Evolutionary conservation across 1,284 basidiomycete genomes (phyloP).

Genomic region (Fomitiporia mediterranea): DNA sequence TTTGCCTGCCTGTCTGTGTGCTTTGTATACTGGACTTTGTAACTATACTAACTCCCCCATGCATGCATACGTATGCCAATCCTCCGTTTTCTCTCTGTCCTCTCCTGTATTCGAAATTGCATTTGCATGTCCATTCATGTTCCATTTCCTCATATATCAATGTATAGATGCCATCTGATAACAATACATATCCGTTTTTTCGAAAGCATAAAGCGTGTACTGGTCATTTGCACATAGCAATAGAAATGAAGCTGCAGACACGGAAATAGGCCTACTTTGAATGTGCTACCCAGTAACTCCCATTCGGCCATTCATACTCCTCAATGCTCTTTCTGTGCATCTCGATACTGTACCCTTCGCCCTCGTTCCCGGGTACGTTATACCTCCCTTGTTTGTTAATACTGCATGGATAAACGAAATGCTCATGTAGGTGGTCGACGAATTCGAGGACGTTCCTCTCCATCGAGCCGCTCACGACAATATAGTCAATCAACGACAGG

Average conservation of each 20-base stretch:
- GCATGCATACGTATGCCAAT: too few relatives aligned
- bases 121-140: background rate
- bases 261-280: too few relatives aligned
- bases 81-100: too few relatives aligned
- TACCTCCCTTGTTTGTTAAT: slow-evolving; percentile 86
- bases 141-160: too few relatives aligned
- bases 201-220: too few relatives aligned
- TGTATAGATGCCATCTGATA: background rate
- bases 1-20: too few relatives aligned
- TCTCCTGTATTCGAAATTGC: background rate
- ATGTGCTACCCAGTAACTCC: slow-evolving; percentile 60
- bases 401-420: slow-evolving; percentile 85
- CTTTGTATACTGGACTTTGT: too few relatives aligned
- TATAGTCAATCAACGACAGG: slow-evolving; percentile 88
- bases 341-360: slow-evolving; percentile 79
- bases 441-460: slow-evolving; percentile 91
- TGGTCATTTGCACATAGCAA: too few relatives aligned
- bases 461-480: slow-evolving; percentile 86
- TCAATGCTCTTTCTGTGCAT: slow-evolving; percentile 69
- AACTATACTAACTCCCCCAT: background rate
- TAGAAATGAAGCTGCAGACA: too few relatives aligned
- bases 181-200: background rate
- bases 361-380: slow-evolving; percentile 65
- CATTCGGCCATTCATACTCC: slow-evolving; percentile 72
- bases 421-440: slow-evolving; percentile 89